phyloP scores from a whole-genome alignment of 495 filamentous ascomycete species.

The Terfezia claveryi region DNA sequence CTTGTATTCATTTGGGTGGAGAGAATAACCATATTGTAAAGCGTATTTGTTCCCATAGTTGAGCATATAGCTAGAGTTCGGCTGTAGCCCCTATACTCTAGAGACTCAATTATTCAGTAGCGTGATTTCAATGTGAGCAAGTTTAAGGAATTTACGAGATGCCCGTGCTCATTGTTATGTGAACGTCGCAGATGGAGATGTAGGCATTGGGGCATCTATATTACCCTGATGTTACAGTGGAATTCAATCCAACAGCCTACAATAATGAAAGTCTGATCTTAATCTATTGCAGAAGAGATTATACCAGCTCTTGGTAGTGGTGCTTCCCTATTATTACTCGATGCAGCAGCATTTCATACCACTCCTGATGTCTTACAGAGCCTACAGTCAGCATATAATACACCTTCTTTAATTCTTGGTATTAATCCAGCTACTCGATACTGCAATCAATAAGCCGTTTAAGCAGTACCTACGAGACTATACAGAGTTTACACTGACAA shows the following conservation, averaged over 20 bases:
- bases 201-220: no score
- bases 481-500: neutral
- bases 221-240: neutral
- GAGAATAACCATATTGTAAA: no score
- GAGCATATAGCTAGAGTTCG: no score
- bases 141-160: no score
- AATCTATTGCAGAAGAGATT: neutral
- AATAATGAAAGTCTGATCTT: constrained; percentile 1
- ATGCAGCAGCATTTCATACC: neutral
- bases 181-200: no score
- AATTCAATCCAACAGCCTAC: constrained; percentile 1
- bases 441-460: neutral
- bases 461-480: neutral
- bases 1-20: no score
- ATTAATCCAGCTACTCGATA: constrained; percentile 1
- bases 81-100: no score
- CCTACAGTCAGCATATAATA: neutral
- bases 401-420: neutral
- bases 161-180: no score
- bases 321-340: neutral
- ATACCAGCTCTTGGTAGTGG: neutral
- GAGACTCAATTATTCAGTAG: no score
- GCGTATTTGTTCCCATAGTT: no score
- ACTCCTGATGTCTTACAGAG: neutral
- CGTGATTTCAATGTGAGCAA: no score